phyloP scores from a whole-genome alignment of 768 basidiomycete genomes.

The Erythrobasidium yunnanense region DNA sequence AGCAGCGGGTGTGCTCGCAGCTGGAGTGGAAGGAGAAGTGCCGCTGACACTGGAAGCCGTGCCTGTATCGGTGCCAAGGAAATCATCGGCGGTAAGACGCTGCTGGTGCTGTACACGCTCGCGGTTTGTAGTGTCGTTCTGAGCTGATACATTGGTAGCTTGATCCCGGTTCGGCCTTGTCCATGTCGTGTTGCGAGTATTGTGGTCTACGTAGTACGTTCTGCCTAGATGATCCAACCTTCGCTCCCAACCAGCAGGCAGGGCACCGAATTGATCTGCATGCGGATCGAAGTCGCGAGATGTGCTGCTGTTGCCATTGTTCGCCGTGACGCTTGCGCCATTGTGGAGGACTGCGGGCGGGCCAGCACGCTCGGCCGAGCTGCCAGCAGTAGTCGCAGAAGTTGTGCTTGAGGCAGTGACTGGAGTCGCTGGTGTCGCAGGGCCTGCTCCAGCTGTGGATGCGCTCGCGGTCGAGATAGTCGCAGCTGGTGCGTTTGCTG shows the following conservation, averaged over 20 bases:
- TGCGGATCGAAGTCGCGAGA: constrained; percentile 59
- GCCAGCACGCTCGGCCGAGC: neutral
- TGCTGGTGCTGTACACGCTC: constrained; percentile 48
- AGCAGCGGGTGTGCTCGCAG: constrained; percentile 31
- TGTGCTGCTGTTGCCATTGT: constrained; percentile 13
- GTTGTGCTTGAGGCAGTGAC: neutral
- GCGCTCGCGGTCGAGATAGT: constrained; percentile 1
- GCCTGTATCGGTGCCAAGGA: constrained; percentile 42
- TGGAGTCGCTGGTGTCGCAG: constrained; percentile 28
- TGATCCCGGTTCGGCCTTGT: constrained; percentile 75
- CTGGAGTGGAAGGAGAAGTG: constrained; percentile 24
- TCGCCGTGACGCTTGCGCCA: constrained; percentile 34
- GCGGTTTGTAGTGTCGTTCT: constrained; percentile 63
- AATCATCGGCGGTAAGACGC: constrained; percentile 44
- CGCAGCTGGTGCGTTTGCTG: constrained; percentile 8
- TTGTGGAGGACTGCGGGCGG: constrained; percentile 35
- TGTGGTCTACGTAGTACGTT: constrained; percentile 98
- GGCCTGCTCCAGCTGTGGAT: constrained; percentile 24
- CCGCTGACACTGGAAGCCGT: constrained; percentile 37
- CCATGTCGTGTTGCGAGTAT: constrained; percentile 95
- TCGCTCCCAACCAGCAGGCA: constrained; percentile 90
- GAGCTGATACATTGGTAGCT: constrained; percentile 61
- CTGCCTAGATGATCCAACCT: constrained; percentile 90
- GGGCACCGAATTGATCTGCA: constrained; percentile 81
- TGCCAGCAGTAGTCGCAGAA: neutral